Percentiles rank a stretch among this genome's conserved stretches.
These are phyloP conservation scores for Cladophialophora immunda DNA, from an alignment of 2,329 filamentous ascomycete genomes.

Conservation along the genomic window DNA sequence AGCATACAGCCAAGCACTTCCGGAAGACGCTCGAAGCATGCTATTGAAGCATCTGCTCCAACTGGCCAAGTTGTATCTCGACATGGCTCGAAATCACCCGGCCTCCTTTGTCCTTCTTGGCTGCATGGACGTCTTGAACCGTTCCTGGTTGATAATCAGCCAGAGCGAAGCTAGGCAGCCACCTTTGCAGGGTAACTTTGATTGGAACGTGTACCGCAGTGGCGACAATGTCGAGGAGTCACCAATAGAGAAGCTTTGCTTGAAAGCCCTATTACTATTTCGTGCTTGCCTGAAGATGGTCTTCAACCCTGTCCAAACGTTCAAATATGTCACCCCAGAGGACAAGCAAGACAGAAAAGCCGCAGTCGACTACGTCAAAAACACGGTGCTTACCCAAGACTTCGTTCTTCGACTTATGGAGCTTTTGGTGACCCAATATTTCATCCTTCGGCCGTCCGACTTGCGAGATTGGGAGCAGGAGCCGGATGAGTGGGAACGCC, in stretches of 20 bases:
- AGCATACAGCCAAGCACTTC: conserved; percentile 64
- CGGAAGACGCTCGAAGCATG: conserved; percentile 63
- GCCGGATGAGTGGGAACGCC: conserved; percentile 93
- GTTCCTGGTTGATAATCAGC: conserved; percentile 85
- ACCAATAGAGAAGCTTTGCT: conserved; percentile 78
- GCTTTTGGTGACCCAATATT: conserved; percentile 83
- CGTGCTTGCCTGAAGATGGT: conserved; percentile 85
- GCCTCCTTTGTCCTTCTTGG: conserved; percentile 83
- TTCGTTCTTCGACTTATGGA: conserved; percentile 85
- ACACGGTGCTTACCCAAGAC: conserved; percentile 76
- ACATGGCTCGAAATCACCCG: conserved; percentile 81
- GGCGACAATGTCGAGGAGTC: conserved; percentile 59
- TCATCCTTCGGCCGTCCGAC: conserved; percentile 85
- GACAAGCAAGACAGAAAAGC: conserved; percentile 78
- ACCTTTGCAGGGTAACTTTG: conserved; percentile 27
- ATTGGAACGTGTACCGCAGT: conserved; percentile 55
- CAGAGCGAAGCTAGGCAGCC: conserved; percentile 35
- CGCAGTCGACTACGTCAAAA: conserved; percentile 74
- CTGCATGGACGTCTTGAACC: conserved; percentile 76
- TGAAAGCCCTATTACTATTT: conserved; percentile 84
- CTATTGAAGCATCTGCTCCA: conserved; percentile 90
- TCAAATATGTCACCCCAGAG: conserved; percentile 80
- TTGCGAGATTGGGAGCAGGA: conserved; percentile 93
- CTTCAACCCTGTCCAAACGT: conserved; percentile 80
- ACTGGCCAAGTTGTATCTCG: conserved; percentile 88